A percentile compares a stretch with the other conserved stretches of the same genome.
phyloP scores from a whole-genome alignment of 805 yeast species.

The Metschnikowia cubensis region DNA sequence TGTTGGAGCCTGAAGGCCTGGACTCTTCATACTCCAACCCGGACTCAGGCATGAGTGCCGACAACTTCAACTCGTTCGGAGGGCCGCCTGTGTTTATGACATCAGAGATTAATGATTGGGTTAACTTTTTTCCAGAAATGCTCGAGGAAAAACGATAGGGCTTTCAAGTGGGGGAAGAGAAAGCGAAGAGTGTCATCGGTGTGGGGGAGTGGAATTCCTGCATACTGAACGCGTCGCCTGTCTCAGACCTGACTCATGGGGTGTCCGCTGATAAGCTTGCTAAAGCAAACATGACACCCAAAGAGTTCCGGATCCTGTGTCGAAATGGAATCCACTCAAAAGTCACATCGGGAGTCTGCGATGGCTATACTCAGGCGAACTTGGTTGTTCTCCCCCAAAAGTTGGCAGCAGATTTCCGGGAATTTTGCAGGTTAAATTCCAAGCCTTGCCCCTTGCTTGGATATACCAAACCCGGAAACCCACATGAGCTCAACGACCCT shows the following conservation, averaged over 20 bases:
- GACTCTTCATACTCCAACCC: background rate
- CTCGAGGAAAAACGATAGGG: background rate
- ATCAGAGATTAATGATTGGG: conserved; percentile 8
- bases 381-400: conserved; percentile 32
- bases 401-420: conserved; percentile 29
- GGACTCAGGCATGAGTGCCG: background rate
- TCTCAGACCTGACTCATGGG: background rate
- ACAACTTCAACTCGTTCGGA: conserved; percentile 6
- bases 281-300: conserved; percentile 4
- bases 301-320: conserved; percentile 7
- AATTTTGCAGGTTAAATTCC: conserved; percentile 35
- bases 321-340: background rate
- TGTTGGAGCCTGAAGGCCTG: background rate
- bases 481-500: conserved; percentile 7
- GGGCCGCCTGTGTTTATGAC: conserved; percentile 11
- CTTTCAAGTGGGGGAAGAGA: background rate
- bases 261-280: background rate
- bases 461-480: conserved; percentile 24
- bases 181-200: background rate
- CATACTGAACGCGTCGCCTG: background rate
- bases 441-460: conserved; percentile 38
- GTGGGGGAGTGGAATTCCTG: background rate
- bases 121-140: conserved; percentile 9
- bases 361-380: conserved; percentile 37
- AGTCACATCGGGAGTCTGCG: conserved; percentile 16